A percentile compares a stretch with the other conserved stretches of the same genome.
Conservation (phyloP, 2,329 filamentous ascomycete genomes). For the Karstenula rhodostoma region DNA sequence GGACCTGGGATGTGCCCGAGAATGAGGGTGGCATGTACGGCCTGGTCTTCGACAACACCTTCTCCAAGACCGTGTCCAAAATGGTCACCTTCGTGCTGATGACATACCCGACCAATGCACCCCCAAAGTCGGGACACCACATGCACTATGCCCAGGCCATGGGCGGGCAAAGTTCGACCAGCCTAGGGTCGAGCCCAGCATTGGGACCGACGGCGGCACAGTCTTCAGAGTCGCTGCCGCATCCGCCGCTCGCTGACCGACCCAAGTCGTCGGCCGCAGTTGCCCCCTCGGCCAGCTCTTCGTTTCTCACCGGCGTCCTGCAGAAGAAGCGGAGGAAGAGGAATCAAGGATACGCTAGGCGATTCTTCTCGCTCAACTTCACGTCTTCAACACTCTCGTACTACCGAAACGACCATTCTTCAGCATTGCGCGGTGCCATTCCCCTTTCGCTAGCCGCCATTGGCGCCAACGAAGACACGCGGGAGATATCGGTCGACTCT, state of each 20-base stretch:
- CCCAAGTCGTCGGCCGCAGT: conserved; percentile 48
- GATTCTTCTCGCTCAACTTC: conserved; percentile 96
- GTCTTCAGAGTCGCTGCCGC: conserved; percentile 60
- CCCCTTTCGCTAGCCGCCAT: conserved; percentile 91
- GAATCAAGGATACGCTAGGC: conserved; percentile 89
- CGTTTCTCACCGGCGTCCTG: conserved; percentile 83
- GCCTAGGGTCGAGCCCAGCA: conserved; percentile 52
- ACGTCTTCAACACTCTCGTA: conserved; percentile 94
- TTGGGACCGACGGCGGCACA: conserved; percentile 53
- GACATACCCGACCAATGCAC: conserved; percentile 85
- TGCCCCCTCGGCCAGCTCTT: conserved; percentile 41
- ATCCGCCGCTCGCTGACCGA: conserved; percentile 46
- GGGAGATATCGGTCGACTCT: conserved; percentile 96
- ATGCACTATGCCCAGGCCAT: conserved; percentile 66
- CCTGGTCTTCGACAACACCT: conserved; percentile 97
- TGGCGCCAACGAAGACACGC: conserved; percentile 83
- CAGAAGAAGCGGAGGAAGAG: conserved; percentile 92
- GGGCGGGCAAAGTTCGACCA: conserved; percentile 56
- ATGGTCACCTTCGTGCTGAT: conserved; percentile 93
- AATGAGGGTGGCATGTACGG: conserved; percentile 92
- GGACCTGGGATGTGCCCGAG: conserved; percentile 79
- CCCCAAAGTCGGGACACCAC: conserved; percentile 77
- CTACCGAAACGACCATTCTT: conserved; percentile 93
- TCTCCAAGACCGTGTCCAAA: conserved; percentile 90
- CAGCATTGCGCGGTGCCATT: conserved; percentile 88